Percentiles rank a stretch among this genome's conserved stretches.
Evolutionary conservation across 2,329 filamentous ascomycete species (phyloP).

Genomic region (Cryphonectria parasitica): DNA sequence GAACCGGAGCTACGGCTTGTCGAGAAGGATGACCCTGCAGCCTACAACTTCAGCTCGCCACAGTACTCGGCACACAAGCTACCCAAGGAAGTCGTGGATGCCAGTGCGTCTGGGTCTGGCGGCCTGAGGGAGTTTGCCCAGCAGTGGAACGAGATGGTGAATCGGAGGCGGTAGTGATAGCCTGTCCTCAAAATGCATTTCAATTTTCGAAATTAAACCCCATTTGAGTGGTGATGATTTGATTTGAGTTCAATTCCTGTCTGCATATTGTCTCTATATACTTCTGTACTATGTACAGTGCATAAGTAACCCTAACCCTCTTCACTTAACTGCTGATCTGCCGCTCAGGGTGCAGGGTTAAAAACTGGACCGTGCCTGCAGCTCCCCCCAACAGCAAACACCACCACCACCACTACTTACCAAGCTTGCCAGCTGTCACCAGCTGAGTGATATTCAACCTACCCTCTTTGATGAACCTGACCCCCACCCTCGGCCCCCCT

Average conservation of each 20-base stretch:
- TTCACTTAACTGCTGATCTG: background rate
- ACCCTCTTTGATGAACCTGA: slow-evolving; percentile 3
- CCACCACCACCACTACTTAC: background rate
- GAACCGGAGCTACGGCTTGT: slow-evolving; percentile 82
- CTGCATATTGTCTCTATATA: no score
- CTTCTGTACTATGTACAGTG: no score
- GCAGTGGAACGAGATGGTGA: slow-evolving; percentile 68
- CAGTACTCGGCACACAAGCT: slow-evolving; percentile 96
- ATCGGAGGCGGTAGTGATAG: slow-evolving; percentile 27
- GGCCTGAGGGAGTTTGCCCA: slow-evolving; percentile 80
- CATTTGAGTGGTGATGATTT: no score
- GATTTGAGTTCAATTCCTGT: no score
- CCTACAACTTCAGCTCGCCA: slow-evolving; percentile 81
- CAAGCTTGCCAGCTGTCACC: slow-evolving; percentile 23
- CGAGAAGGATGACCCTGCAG: slow-evolving; percentile 82
- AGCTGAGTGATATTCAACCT: slow-evolving; percentile 16
- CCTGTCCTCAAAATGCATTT: no score
- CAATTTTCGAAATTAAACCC: no score
- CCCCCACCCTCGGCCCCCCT: background rate
- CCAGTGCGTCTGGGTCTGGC: slow-evolving; percentile 68
- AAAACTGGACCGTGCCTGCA: slow-evolving; percentile 3
- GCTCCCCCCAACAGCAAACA: slow-evolving; percentile 5
- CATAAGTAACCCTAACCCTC: background rate
- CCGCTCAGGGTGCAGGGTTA: background rate
- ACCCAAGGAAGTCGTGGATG: slow-evolving; percentile 87